Conservation (phyloP, 257 asterid genomes). For the Rehmannia glutinosa region DNA sequence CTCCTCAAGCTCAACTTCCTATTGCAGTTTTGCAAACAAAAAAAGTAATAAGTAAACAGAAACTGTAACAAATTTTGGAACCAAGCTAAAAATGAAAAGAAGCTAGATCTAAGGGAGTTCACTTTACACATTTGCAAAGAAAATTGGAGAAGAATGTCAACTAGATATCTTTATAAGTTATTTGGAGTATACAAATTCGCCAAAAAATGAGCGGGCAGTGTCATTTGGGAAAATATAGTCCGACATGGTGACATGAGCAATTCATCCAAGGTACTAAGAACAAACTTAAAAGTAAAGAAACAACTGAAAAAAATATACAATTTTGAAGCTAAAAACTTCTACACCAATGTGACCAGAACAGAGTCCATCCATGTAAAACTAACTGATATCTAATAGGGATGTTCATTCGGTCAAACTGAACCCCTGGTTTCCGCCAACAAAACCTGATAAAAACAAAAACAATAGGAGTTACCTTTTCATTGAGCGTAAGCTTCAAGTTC, state of each 20-base stretch:
- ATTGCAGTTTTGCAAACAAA: conserved; percentile 18
- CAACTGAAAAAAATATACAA: not conserved
- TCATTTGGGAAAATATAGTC: not conserved
- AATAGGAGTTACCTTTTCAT: conserved; percentile 63
- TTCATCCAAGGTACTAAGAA: not conserved
- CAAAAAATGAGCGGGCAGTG: not conserved
- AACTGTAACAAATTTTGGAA: not conserved
- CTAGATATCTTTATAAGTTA: not conserved
- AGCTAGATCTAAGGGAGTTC: not conserved
- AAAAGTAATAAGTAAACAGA: conserved; percentile 4
- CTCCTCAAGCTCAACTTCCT: conserved; percentile 78
- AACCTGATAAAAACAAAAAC: not conserved
- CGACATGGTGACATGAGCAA: not conserved
- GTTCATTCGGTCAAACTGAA: too few relatives aligned
- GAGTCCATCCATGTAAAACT: not conserved
- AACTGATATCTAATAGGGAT: not conserved
- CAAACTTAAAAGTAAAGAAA: conserved; percentile 1
- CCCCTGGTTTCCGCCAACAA: not conserved
- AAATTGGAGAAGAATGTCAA: not conserved
- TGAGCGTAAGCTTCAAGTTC: conserved; percentile 67
- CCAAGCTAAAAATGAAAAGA: conserved; percentile 15
- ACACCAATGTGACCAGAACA: not conserved
- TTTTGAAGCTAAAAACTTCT: not conserved
- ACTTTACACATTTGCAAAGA: conserved; percentile 5
- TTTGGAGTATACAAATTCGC: not conserved